A percentile compares a stretch with the other conserved stretches of the same genome.
Evolutionary conservation across 2,329 filamentous ascomycete genomes (phyloP).

Genomic region (Alternaria sp.): DNA sequence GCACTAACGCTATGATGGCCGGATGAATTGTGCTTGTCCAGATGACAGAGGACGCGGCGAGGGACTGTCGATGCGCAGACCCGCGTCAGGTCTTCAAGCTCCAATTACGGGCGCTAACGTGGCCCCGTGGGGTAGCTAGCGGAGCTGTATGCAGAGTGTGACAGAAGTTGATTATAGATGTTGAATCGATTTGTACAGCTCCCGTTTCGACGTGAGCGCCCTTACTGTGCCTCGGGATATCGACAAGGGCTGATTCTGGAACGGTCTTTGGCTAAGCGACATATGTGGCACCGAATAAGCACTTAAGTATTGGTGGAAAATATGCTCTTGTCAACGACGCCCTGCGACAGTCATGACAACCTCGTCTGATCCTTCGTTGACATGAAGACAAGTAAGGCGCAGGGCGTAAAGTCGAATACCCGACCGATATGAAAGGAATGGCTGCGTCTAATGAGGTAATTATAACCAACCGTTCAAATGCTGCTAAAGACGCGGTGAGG

Average conservation of each 20-base stretch:
- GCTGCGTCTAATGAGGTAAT: not conserved
- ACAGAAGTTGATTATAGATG: no score
- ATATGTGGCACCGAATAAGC: fast-evolving
- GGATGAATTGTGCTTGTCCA: no score
- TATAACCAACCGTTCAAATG: not conserved
- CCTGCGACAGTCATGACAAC: not conserved
- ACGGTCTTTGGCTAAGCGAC: not conserved
- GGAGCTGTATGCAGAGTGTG: no score
- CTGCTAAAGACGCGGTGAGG: not conserved
- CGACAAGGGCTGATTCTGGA: not conserved
- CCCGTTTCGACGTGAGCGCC: no score
- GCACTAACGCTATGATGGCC: no score
- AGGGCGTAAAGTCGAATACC: not conserved
- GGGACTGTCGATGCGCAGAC: no score
- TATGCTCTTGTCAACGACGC: not conserved
- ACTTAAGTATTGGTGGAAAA: not conserved
- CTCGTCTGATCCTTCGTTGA: not conserved
- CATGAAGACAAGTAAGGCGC: not conserved
- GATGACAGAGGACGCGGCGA: no score
- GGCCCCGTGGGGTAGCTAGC: not conserved
- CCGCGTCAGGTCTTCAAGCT: no score
- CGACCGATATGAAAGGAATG: not conserved
- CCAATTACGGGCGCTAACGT: not conserved
- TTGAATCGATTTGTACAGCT: no score
- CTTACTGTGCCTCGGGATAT: not conserved